A percentile compares a stretch with the other conserved stretches of the same genome.
phyloP scores from a whole-genome alignment of 768 basidiomycete species.

The Pseudohyphozyma bogoriensis region DNA sequence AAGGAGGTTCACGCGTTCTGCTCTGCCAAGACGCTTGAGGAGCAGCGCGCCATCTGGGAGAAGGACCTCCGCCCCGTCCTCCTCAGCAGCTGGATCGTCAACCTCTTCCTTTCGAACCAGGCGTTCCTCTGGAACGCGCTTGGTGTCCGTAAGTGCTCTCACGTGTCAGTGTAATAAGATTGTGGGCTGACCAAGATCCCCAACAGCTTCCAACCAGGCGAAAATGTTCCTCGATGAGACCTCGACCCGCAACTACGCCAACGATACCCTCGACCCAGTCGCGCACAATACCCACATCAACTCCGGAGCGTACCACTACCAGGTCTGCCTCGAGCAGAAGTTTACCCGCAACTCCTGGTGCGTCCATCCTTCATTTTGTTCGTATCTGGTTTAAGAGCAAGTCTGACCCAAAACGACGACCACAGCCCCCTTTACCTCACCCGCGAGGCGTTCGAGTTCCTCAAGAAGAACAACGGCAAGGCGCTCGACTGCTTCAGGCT shows the following conservation, averaged over 20 bases:
- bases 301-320: slow-evolving; percentile 59
- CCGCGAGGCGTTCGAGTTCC: slow-evolving; percentile 49
- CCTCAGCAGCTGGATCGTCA: slow-evolving; percentile 42
- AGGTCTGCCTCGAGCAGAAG: slow-evolving; percentile 31
- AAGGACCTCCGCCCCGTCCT: slow-evolving; percentile 53
- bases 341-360: slow-evolving; percentile 35
- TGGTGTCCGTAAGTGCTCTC: not conserved
- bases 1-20: slow-evolving; percentile 52
- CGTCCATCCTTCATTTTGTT: slow-evolving; percentile 54
- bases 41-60: slow-evolving; percentile 57
- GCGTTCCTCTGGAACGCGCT: slow-evolving; percentile 48
- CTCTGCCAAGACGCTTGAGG: slow-evolving; percentile 46
- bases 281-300: slow-evolving; percentile 42
- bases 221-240: slow-evolving; percentile 24
- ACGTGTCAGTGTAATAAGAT: not conserved
- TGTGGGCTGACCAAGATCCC: too few species aligned
- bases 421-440: slow-evolving; percentile 52
- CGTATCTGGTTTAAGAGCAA: slow-evolving; percentile 39
- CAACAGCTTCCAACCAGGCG: slow-evolving; percentile 46
- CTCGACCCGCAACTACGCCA: slow-evolving; percentile 38
- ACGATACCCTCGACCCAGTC: slow-evolving; percentile 42
- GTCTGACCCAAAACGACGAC: not conserved
- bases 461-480: slow-evolving; percentile 46
- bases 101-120: slow-evolving; percentile 26
- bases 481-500: slow-evolving; percentile 52